Base-by-base conservation (phyloP, 805 yeast species). In the Trichomonascus vanleenenianus region DNA sequence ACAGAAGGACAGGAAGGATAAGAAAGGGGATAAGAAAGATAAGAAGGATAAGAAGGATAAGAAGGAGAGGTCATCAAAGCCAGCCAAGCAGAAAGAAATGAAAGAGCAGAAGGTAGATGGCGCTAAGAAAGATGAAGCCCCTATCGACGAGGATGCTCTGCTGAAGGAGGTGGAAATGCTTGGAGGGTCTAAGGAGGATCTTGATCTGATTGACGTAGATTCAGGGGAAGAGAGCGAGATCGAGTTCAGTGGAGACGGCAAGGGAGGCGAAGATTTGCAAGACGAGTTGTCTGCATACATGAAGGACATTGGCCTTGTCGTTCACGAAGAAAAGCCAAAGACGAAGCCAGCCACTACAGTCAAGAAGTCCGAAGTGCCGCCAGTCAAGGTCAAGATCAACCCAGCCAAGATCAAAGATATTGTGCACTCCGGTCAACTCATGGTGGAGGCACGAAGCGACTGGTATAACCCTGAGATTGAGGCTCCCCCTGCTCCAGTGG, bases 181-280 rank as follows among this genome's bases (percentile, higher is more conserved):
- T 25, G 96, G 97, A 30, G 97, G 96, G 16, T 74, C 86, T 12
- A 93, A 85, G 54, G 89, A 80, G 18, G 97, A 88, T 61, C 60
- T 89, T 39, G 73, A 75, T 38, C 64, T 88, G 42, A 54, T 89
- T 10, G 76, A 66, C 44, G 64, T 65, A 45, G 61, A 58, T 30
- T 43, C 49, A 14, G 62, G 54, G 7, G 54, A 58, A 11, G 63
- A 58, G 12, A 49, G 42, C 32, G 71, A 64, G 42, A 54, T 73
- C 11, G 58, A 48, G 20, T 31, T 45, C 14, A 35, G 31, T 27
- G 38, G 47, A 10, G 47, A 40, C 3, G 49, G 31, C 2, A 37
- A 43, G 10, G 46, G 27, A 12, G 49, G 42, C 36, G 61, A 65
- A 25, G 58, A 58, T 0, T 70, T 85, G 25, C 62, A 70, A 9